phyloP scores from a whole-genome alignment of 139 green algal genomes.

The Chlorella vulgaris region DNA sequence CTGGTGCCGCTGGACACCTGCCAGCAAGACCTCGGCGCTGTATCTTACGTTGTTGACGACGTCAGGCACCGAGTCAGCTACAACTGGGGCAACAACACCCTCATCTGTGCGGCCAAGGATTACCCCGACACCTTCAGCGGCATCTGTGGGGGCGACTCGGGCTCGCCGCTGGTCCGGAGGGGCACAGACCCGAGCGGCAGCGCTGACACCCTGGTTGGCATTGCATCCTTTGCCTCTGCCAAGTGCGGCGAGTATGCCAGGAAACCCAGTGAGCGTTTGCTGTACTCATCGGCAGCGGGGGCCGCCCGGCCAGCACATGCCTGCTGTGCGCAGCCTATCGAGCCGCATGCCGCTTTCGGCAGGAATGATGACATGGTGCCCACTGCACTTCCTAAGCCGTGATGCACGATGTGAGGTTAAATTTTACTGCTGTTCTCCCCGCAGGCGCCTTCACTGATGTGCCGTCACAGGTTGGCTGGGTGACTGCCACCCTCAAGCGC shows the following conservation, averaged over 20 bases:
- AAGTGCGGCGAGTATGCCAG: neutral
- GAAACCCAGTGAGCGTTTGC: neutral
- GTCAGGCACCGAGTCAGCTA: neutral
- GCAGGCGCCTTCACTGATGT: no score
- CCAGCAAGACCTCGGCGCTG: neutral
- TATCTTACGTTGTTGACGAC: neutral
- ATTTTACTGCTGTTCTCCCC: no score
- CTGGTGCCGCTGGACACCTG: neutral
- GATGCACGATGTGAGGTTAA: no score
- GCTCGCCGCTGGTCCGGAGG: neutral
- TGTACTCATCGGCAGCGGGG: no score
- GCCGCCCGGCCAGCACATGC: no score
- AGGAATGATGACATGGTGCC: no score
- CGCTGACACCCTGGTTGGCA: neutral
- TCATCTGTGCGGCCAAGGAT: neutral
- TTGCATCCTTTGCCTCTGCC: neutral
- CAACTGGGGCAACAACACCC: neutral
- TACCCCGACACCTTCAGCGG: neutral
- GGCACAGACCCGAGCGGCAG: neutral
- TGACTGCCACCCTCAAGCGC: no score
- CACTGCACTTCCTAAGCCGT: no score
- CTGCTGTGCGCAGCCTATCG: no score
- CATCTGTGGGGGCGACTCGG: neutral
- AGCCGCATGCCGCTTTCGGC: no score
- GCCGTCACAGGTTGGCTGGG: no score